Evolutionary conservation across 2,329 filamentous ascomycete species (phyloP).

Genomic region (Aspergillus tubingensis): DNA sequence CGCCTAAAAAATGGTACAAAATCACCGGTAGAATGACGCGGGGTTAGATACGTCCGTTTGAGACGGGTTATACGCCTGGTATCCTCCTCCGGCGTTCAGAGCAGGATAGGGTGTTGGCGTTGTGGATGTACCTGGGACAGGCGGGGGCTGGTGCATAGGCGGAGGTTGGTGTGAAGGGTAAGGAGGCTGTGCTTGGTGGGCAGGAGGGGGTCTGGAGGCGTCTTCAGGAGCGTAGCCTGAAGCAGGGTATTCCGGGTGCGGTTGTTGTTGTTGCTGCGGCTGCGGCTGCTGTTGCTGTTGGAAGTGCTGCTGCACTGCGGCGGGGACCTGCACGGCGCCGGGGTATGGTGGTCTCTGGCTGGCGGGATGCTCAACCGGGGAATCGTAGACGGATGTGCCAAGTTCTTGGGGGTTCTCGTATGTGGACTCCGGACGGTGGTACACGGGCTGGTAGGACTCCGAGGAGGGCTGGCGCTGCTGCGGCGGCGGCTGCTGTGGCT

Average conservation of each 20-base stretch:
- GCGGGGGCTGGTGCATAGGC: constrained; percentile 38
- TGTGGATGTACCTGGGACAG: constrained; percentile 34
- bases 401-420: constrained; percentile 75
- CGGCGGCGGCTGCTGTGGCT: constrained; percentile 50
- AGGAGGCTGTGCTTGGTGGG: constrained; percentile 32
- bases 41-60: constrained; percentile 38
- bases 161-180: constrained; percentile 37
- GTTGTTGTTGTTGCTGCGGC: constrained; percentile 28
- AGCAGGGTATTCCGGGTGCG: constrained; percentile 43
- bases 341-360: constrained; percentile 38
- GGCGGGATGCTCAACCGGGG: constrained; percentile 57
- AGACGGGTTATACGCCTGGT: constrained; percentile 43
- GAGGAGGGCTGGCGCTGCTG: constrained; percentile 56
- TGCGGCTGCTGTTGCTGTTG: constrained; percentile 31
- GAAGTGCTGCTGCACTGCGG: constrained; percentile 33
- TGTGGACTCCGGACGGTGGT: constrained; percentile 65
- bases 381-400: constrained; percentile 75
- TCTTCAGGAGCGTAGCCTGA: constrained; percentile 44
- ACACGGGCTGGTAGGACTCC: constrained; percentile 45
- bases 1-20: no score
- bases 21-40: constrained; percentile 42
- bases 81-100: constrained; percentile 32
- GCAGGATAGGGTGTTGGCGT: constrained; percentile 38
- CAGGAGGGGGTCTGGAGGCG: constrained; percentile 24
- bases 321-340: constrained; percentile 26